phyloP scores from a whole-genome alignment of 805 yeast species.

The Ogataea neopini region DNA sequence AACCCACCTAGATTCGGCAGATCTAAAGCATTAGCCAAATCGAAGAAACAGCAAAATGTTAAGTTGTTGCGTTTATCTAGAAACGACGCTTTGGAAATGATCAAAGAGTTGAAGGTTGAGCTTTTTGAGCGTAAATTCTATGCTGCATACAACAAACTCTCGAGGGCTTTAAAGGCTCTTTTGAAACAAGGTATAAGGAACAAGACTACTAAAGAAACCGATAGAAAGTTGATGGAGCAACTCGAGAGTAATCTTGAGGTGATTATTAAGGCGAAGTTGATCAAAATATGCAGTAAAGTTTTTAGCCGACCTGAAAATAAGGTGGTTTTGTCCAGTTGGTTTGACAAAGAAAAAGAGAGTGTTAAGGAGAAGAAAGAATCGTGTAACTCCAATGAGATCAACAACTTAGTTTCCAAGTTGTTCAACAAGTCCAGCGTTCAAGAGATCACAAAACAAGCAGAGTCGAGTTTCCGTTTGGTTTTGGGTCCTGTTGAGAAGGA shows the following conservation, averaged over 20 bases:
- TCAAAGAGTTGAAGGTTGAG: slow-evolving; percentile 44
- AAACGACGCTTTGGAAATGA: slow-evolving; percentile 47
- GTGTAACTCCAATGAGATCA: slow-evolving; percentile 45
- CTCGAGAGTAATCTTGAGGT: slow-evolving; percentile 21
- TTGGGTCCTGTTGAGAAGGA: slow-evolving; percentile 32
- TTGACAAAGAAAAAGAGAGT: slow-evolving; percentile 25
- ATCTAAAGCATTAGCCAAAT: slow-evolving; percentile 47
- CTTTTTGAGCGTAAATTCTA: slow-evolving; percentile 52
- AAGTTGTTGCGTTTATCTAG: slow-evolving; percentile 37
- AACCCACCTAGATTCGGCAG: slow-evolving; percentile 51
- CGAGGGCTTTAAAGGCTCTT: slow-evolving; percentile 37
- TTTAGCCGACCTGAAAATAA: slow-evolving; percentile 17
- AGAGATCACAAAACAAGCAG: slow-evolving; percentile 28
- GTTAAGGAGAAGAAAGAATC: slow-evolving; percentile 30
- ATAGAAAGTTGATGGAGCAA: slow-evolving; percentile 7
- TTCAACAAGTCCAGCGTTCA: slow-evolving; percentile 47
- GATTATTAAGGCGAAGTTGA: slow-evolving; percentile 25
- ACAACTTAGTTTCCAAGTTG: slow-evolving; percentile 48
- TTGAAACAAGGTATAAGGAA: slow-evolving; percentile 20
- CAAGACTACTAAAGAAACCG: slow-evolving; percentile 13
- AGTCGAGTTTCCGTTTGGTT: slow-evolving; percentile 28
- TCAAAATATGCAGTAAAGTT: slow-evolving; percentile 25
- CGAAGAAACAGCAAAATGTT: slow-evolving; percentile 42
- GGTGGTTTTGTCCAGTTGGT: slow-evolving; percentile 34
- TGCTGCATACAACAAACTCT: slow-evolving; percentile 43